Base-by-base conservation (phyloP, 2,329 filamentous ascomycete genomes). In the Ceratocystis colombiana region DNA sequence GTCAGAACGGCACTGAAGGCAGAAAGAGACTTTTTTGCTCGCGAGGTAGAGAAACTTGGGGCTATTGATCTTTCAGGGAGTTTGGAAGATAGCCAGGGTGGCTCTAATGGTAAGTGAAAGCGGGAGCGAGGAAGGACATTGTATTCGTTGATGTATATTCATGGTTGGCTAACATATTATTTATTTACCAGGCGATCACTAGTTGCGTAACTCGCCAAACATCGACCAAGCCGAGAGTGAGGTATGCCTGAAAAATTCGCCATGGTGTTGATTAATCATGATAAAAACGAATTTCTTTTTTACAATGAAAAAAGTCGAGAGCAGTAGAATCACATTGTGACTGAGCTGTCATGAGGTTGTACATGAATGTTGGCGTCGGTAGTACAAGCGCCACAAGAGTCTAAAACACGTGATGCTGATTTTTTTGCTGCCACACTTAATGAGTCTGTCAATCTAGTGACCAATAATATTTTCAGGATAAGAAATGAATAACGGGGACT, bases 11-110 rank as follows among this genome's bases (percentile, higher is more conserved):
- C 66, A 5, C 28, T 68, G 8, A 68, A 61, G 53, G 61, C 62
- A 4, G 64, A 91, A 75, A 82, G 88, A 69, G 88, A 92, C 72
- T 93, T 93, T 73, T 93, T 93, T 73, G 82, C 84, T 46, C 79
- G 88, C 30, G 89, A 93, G 76, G 77, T 93, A 63, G 88, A 92
- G 73, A 88, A 84, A 73, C 80, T 89, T 74, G 87, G 86, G 66
- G 71, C 80, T 62, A 75, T 48, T 22, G 64, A 68, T 5, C 20
- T 61, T 25, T 20, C 62, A 3, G 55, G 53, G 5, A 64, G 37
- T 25, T 53, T 53, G 59, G 64, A 65, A 15, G 66, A 68, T 5
- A 28, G 62, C 45, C 45, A 64, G n/a, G 62, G 62, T 22, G 62
- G 45, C 45, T 17, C 64, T 22, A 48, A 57, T 28, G 50, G 66